Conservation (phyloP, 352 stramenopile genomes). For the Pythium chondricola region DNA sequence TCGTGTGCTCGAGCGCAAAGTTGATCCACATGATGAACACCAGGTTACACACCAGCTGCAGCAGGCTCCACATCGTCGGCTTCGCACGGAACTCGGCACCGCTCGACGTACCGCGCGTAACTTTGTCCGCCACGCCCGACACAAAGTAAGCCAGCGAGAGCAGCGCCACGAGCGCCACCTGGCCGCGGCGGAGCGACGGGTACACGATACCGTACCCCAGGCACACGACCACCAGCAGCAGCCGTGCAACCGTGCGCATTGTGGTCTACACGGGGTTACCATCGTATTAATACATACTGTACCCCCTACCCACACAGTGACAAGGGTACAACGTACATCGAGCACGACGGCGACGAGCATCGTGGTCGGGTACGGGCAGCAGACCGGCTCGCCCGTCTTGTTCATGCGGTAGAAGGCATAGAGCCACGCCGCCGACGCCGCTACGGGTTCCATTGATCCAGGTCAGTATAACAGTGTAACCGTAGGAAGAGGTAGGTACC, state of each 20-base stretch:
- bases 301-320: background rate
- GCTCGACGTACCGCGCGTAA: conserved; percentile 73
- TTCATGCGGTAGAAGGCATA: conserved; percentile 87
- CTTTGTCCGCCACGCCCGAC: conserved; percentile 66
- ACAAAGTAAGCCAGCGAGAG: conserved; percentile 73
- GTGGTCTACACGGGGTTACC: conserved; percentile 29
- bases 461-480: too few relatives aligned
- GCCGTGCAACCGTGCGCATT: conserved; percentile 77
- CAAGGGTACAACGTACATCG: conserved; percentile 34
- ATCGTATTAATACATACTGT: too few relatives aligned
- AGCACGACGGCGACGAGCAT: conserved; percentile 81
- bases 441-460: conserved; percentile 5
- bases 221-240: conserved; percentile 84
- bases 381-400: conserved; percentile 81
- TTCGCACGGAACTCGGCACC: conserved; percentile 72
- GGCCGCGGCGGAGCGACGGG: conserved; percentile 36
- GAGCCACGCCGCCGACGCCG: conserved; percentile 60
- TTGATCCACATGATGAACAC: conserved; percentile 91
- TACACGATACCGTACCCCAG: conserved; percentile 89
- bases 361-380: conserved; percentile 82
- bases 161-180: conserved; percentile 51
- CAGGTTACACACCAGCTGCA: conserved; percentile 84
- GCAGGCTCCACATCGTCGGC: conserved; percentile 79
- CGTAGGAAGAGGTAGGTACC: too few relatives aligned
- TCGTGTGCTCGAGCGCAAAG: conserved; percentile 76